These are phyloP conservation scores for Phylloporus sp. DNA, from an alignment of 768 basidiomycete genomes.

Conservation along the genomic window DNA sequence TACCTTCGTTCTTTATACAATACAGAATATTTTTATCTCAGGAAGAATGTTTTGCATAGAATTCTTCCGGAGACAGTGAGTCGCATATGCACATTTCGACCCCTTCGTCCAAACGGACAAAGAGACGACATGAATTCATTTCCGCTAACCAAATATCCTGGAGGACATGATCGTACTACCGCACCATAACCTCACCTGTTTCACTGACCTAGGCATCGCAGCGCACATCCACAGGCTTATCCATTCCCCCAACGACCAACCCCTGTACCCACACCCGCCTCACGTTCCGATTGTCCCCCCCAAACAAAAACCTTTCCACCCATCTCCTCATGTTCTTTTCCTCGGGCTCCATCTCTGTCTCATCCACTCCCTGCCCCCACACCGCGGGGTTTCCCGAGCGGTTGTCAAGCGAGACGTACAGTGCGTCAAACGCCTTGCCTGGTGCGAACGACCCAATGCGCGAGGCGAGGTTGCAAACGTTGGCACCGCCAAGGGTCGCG, in stretches of 20 bases:
- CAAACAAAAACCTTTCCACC: slow-evolving; percentile 80
- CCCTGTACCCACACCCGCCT: slow-evolving; percentile 79
- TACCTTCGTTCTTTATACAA: too few relatives aligned
- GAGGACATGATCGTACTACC: too few relatives aligned
- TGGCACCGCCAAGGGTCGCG: slow-evolving; percentile 86
- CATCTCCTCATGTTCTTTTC: slow-evolving; percentile 41
- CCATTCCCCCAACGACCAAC: slow-evolving; percentile 57
- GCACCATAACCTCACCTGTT: too few relatives aligned
- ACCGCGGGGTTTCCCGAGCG: slow-evolving; percentile 50
- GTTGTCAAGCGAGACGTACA: slow-evolving; percentile 56
- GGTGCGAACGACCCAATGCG: slow-evolving; percentile 66
- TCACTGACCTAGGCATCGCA: too few relatives aligned
- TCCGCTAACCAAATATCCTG: too few relatives aligned
- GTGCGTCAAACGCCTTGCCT: slow-evolving; percentile 87
- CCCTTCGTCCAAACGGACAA: too few relatives aligned
- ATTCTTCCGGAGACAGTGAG: too few relatives aligned
- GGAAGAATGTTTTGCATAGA: too few relatives aligned
- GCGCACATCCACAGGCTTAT: too few relatives aligned
- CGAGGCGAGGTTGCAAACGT: slow-evolving; percentile 63
- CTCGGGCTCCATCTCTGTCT: slow-evolving; percentile 1
- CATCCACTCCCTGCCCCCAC: slow-evolving; percentile 39
- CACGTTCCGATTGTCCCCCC: slow-evolving; percentile 83
- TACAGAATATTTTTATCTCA: too few relatives aligned
- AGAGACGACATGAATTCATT: too few relatives aligned
- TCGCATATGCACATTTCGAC: too few relatives aligned